Base-by-base conservation (phyloP, 352 stramenopile genomes). In the Phytopythium sindhum region DNA sequence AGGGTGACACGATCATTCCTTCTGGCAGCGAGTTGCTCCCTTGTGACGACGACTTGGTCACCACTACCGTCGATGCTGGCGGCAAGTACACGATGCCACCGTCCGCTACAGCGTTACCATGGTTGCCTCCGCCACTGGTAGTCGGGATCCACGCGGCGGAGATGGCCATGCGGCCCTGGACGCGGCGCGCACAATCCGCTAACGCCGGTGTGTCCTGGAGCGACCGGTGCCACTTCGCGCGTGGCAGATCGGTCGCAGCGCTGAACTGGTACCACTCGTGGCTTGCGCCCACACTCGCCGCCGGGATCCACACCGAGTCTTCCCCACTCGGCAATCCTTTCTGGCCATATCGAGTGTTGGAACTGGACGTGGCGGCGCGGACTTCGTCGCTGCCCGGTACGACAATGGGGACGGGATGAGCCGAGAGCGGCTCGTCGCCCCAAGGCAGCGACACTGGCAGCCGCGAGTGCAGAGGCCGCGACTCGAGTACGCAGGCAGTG, bases 241-340 rank as follows among this genome's bases (percentile, higher is more conserved):
- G 73, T 9, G 72, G 33, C 17, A 93, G 89, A 2, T 64, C 26
- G 14, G 45, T 52, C 11, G 73, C 73, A 61, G 69, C 78, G 60
- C 81, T 88, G 61, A 93, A 93, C 53, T 92, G 81, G 58, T 93
- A 93, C 83, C 83, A 88, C 62, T 92, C 85, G 54, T 68, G 28
- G 37, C 73, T 84, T 1, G 80, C 64, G 21, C 76, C 73, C 14
- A 91, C 63, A 45, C 82, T 88, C 7, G 77, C 74, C 42, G 64
- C 69, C 2, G 74, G 66, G 6, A 89, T 57, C 17, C 48, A 64
- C 12, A 26, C n/a, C 12, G 42, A 26, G 6, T 29, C 31, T 45
- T 39, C 23, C 21, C n/a, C 21, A 11, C n/a, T 15, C 17, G 5
- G n/a, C 10, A 26, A 15, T 33, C 10, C n/a, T 15, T 26, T 15